A percentile compares a stretch with the other conserved stretches of the same genome.
These are phyloP conservation scores for Hemisphaericaspora xylanilytica DNA, from an alignment of 1,139 yeast species.

Conservation along the genomic window DNA sequence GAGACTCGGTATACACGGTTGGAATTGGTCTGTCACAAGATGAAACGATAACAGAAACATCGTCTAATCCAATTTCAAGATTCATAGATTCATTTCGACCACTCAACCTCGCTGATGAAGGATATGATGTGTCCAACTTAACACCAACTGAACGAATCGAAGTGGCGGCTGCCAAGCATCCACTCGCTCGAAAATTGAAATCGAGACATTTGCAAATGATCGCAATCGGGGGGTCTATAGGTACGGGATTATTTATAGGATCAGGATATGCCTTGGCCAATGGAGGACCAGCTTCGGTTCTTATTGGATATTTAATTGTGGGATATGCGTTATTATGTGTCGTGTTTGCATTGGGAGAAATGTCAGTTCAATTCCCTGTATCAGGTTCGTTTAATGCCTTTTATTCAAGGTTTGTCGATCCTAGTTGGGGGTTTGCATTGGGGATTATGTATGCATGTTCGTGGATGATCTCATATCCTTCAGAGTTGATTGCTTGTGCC, in stretches of 20 bases:
- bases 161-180: constrained; percentile 39
- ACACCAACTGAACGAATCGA: constrained; percentile 36
- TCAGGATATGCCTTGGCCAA: constrained; percentile 64
- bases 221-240: constrained; percentile 45
- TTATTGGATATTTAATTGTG: constrained; percentile 49
- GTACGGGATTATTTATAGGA: constrained; percentile 59
- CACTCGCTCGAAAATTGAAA: constrained; percentile 36
- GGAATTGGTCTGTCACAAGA: neutral
- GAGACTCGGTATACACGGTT: neutral
- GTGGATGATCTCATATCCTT: constrained; percentile 45
- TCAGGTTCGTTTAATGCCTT: constrained; percentile 59
- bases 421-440: constrained; percentile 61
- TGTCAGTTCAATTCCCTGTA: constrained; percentile 60
- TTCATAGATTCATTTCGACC: constrained; percentile 42
- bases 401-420: constrained; percentile 56
- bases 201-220: constrained; percentile 46
- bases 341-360: constrained; percentile 59
- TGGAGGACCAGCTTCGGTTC: constrained; percentile 72
- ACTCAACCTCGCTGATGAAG: constrained; percentile 38
- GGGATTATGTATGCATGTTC: constrained; percentile 42
- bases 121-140: constrained; percentile 18
- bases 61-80: constrained; percentile 1
- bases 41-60: neutral
- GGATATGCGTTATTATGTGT: constrained; percentile 50
- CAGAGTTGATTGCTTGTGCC: constrained; percentile 45